phyloP scores from a whole-genome alignment of 1,284 basidiomycete genomes.

The Ganoderma leucocontextum region DNA sequence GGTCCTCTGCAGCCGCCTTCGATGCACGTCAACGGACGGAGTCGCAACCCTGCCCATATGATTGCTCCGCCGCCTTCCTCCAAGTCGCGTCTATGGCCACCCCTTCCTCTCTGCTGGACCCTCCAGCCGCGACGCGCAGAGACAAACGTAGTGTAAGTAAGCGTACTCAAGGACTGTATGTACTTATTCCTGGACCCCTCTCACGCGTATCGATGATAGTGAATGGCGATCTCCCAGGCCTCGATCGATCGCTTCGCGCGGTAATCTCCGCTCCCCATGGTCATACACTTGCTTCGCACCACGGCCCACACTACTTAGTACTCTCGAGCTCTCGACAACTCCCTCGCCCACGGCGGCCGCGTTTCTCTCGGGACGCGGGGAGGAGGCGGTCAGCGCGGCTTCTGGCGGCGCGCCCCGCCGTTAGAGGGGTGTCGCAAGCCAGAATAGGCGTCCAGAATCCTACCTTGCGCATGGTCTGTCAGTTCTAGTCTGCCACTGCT shows the following conservation, averaged over 20 bases:
- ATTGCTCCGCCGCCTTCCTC: constrained; percentile 14
- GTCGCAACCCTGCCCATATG: constrained; percentile 6
- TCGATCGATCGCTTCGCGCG: constrained; percentile 25
- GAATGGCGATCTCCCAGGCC: constrained; percentile 18
- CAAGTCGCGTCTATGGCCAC: background rate
- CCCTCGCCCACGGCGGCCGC: background rate
- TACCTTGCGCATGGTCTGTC: background rate
- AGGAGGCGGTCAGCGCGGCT: background rate
- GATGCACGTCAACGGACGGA: constrained; percentile 21
- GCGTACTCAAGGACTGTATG: background rate
- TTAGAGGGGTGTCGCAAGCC: background rate
- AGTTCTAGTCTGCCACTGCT: background rate
- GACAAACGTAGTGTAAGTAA: background rate
- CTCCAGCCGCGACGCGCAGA: constrained; percentile 1
- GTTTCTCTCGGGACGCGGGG: background rate
- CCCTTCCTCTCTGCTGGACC: background rate
- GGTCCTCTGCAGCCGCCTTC: constrained; percentile 18
- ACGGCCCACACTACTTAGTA: background rate
- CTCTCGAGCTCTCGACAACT: background rate
- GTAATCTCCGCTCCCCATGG: constrained; percentile 22
- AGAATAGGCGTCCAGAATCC: background rate
- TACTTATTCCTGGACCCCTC: background rate
- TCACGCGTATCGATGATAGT: constrained; percentile 14
- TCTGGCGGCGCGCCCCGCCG: background rate
- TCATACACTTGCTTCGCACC: background rate